Evolutionary conservation across 495 filamentous ascomycete genomes (phyloP), one percentile per base, ranked within the genome.

Genomic region (Annulohypoxylon moriforme): DNA sequence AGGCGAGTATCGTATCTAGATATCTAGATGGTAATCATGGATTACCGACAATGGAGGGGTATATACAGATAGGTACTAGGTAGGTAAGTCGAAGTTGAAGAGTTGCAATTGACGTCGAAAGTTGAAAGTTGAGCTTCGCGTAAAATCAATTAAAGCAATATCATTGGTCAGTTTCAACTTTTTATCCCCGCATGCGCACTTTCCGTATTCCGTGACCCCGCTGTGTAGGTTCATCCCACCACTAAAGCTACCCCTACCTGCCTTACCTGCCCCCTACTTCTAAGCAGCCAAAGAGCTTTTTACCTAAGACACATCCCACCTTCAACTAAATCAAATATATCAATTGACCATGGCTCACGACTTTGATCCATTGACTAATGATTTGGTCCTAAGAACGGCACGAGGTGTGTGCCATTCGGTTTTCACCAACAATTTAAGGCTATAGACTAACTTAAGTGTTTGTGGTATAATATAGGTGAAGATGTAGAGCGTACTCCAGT

Each of bases 401-500:
- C 89, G 91, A 85, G 94, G 94, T 97, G 83, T 77, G 80, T 75
- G 38, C 33, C 24, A 20, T 61, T 9, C 62, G 34, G 40, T 46
- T 63, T 33, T 29, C 47, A 50, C 44, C 34, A 24, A 34, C 4
- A 58, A 22, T 29, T 72, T 79, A 56, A 80, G 61, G 64, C 52
- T 76, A 76, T 58, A 47, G 14, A 20, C 63, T 76, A 79, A 72
- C 71, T 71, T 78, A 16, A 70, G 40, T 52, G 22, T 49, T 55
- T 72, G 61, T 72, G 56, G 29, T 34, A 52, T 64, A 20, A 62
- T 52, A 18, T 16, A 97, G 95, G 94, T 75, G 86, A 97, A 81
- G 89, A 89, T 75, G 93, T 98, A 64, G 93, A 97, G 77, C 89
- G 95, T 60, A 89, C 96, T 60, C 96, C 96, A 52, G 91, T 96